phyloP scores from a whole-genome alignment of 176 grass and related monocot species.

The Avena insularis region DNA sequence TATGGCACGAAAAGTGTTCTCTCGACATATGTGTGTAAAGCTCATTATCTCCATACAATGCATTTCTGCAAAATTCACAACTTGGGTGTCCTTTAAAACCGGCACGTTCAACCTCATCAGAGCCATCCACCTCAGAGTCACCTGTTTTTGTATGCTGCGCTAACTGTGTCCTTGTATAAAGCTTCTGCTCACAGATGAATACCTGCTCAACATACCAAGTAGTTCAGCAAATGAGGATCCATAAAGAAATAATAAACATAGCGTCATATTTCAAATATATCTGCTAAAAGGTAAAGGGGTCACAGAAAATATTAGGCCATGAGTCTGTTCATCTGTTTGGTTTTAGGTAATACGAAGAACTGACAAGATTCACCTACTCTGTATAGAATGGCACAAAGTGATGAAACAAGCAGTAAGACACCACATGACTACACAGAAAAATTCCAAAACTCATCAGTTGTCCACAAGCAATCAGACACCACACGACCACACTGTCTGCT shows the following conservation, averaged over 20 bases:
- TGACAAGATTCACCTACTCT: background rate
- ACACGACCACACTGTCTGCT: no score
- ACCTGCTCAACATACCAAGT: conserved; percentile 36
- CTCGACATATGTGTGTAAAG: conserved; percentile 83
- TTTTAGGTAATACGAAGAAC: background rate
- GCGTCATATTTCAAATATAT: conserved; percentile 16
- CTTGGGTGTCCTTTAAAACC: conserved; percentile 86
- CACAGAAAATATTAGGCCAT: background rate
- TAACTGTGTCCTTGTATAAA: conserved; percentile 81
- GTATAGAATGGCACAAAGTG: conserved; percentile 20
- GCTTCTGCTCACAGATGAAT: conserved; percentile 97
- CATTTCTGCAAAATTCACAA: conserved; percentile 76
- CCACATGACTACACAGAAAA: background rate
- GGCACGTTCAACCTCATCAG: conserved; percentile 84
- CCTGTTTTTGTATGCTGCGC: conserved; percentile 79
- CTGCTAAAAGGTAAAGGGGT: conserved; percentile 9
- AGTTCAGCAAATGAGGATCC: background rate
- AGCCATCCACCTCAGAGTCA: conserved; percentile 97
- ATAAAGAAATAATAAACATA: background rate
- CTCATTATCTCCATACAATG: conserved; percentile 97
- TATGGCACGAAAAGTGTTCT: conserved; percentile 78
- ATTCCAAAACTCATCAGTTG: background rate
- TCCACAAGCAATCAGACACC: background rate
- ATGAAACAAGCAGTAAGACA: background rate
- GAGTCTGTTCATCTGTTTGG: conserved; percentile 7